phyloP scores from a whole-genome alignment of 306 rosid genomes.

The Prunus davidiana region DNA sequence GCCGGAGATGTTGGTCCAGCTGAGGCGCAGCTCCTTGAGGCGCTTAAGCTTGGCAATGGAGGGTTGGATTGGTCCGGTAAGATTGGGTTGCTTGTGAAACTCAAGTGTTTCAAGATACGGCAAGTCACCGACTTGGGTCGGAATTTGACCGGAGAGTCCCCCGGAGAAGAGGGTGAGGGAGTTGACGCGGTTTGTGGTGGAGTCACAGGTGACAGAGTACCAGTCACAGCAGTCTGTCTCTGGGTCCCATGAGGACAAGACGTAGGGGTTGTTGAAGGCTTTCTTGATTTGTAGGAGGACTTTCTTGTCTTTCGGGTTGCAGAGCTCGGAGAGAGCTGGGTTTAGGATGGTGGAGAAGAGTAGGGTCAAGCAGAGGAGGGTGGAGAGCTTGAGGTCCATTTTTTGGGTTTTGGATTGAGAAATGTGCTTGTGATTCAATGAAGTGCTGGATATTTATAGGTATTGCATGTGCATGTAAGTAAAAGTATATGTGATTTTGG shows the following conservation, averaged over 20 bases:
- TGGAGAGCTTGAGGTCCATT: conserved; percentile 1
- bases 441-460: too few species aligned
- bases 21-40: conserved; percentile 42
- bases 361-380: conserved; percentile 9
- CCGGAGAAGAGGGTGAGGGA: conserved; percentile 43
- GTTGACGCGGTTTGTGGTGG: conserved; percentile 55
- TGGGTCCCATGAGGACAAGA: conserved; percentile 59
- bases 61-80: conserved; percentile 61
- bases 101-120: conserved; percentile 47
- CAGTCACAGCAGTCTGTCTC: conserved; percentile 62
- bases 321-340: conserved; percentile 40
- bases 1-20: conserved; percentile 56
- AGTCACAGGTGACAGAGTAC: conserved; percentile 54
- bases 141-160: conserved; percentile 48
- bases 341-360: conserved; percentile 20
- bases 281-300: conserved; percentile 63
- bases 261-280: conserved; percentile 65
- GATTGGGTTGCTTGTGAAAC: conserved; percentile 56
- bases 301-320: conserved; percentile 66
- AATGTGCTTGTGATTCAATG: neutral
- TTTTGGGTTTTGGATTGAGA: neutral
- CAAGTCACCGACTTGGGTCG: conserved; percentile 60
- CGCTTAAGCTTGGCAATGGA: conserved; percentile 50
- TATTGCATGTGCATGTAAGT: too few species aligned
- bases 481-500: too few species aligned